phyloP scores from a whole-genome alignment of 169 alveolate species.

The Amoebophrya sp. region DNA sequence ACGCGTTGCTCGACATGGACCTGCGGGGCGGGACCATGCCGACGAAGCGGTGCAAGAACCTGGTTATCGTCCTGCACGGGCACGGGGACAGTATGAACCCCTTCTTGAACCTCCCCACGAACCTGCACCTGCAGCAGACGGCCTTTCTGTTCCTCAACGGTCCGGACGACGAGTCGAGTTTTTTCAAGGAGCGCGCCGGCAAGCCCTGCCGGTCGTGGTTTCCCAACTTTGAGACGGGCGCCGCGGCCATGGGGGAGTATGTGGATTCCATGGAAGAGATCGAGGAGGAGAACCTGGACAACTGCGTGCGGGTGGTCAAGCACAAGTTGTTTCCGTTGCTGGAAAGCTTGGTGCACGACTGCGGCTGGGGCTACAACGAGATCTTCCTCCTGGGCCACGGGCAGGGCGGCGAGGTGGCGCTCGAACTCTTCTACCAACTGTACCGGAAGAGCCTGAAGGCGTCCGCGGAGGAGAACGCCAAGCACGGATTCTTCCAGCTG shows the following conservation, averaged over 20 bases:
- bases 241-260: not conserved
- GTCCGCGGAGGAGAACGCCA: no score
- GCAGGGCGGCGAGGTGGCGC: not conserved
- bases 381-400: not conserved
- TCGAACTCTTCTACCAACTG: no score
- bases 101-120: not conserved
- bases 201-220: not conserved
- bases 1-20: no score
- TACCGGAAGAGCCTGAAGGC: no score
- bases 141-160: not conserved
- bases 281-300: not conserved
- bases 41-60: no score
- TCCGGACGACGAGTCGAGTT: not conserved
- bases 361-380: not conserved
- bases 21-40: no score
- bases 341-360: not conserved
- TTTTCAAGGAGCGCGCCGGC: not conserved
- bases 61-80: not conserved
- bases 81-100: not conserved
- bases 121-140: not conserved
- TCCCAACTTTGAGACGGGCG: not conserved
- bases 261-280: not conserved
- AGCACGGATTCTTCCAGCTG: no score
- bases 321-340: not conserved
- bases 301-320: not conserved